Percentiles rank a stretch among this genome's conserved stretches.
These are phyloP conservation scores for Alloteropsis semialata DNA, from an alignment of 176 grass and related monocot species.

Conservation along the genomic window DNA sequence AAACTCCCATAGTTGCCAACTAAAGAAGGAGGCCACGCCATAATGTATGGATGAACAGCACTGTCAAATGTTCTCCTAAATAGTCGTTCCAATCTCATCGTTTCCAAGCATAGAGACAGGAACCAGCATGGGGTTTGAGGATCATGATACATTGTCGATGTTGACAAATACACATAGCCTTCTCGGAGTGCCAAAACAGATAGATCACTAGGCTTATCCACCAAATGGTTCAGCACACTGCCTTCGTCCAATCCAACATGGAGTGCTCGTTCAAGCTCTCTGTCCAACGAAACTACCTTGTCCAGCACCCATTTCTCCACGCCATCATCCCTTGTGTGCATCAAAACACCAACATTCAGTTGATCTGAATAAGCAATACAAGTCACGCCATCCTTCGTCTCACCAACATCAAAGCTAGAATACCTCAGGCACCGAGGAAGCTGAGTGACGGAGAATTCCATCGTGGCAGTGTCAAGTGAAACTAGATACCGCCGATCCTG, in stretches of 20 bases:
- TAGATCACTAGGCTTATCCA: neutral
- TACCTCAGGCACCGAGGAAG: neutral
- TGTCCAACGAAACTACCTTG: neutral
- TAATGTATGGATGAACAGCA: neutral
- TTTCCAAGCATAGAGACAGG: conserved; percentile 3
- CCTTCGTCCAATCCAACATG: neutral
- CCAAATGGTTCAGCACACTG: neutral
- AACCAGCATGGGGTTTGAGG: neutral
- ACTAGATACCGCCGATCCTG: neutral
- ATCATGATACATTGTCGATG: neutral
- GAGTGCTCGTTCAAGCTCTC: neutral
- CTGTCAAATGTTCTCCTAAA: neutral
- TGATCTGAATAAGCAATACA: conserved; percentile 3
- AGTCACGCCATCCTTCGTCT: neutral
- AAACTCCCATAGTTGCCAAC: neutral
- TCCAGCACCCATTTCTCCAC: neutral
- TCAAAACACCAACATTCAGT: neutral
- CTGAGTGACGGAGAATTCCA: neutral
- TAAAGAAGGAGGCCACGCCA: conserved; percentile 17
- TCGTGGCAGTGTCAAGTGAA: neutral
- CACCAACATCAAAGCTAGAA: neutral
- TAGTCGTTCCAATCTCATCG: neutral
- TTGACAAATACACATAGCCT: neutral
- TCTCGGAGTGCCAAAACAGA: neutral
- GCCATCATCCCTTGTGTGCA: neutral